A percentile compares a stretch with the other conserved stretches of the same genome.
These are phyloP conservation scores for Amyloporia xantha DNA, from an alignment of 768 basidiomycete genomes.

Conservation along the genomic window DNA sequence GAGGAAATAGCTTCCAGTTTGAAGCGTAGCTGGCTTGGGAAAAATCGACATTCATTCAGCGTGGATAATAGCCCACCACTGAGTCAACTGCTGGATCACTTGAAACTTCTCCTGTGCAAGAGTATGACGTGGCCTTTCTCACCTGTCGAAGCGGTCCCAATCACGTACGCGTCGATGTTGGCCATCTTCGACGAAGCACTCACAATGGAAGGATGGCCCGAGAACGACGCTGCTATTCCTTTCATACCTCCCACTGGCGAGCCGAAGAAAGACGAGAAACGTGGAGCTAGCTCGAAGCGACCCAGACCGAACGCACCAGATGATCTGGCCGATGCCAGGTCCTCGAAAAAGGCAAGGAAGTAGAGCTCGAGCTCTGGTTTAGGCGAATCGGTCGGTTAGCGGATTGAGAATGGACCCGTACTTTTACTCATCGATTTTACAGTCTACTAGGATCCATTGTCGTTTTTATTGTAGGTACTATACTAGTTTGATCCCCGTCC, in stretches of 20 bases:
- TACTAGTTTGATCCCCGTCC: not conserved
- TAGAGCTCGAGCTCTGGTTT: not conserved
- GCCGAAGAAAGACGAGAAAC: not conserved
- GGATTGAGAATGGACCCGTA: not conserved
- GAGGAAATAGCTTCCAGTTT: not conserved
- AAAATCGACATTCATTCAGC: not conserved
- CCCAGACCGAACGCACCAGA: not conserved
- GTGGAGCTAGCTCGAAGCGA: slow-evolving; percentile 3
- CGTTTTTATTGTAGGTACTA: not conserved
- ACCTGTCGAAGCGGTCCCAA: not conserved
- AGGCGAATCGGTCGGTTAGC: not conserved
- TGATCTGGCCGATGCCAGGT: not conserved
- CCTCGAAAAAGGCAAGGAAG: not conserved
- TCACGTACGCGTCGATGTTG: slow-evolving; percentile 4
- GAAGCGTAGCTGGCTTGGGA: not conserved
- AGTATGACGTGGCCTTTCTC: not conserved
- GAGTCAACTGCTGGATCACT: not conserved
- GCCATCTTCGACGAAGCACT: slow-evolving; percentile 4
- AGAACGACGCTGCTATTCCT: slow-evolving; percentile 2
- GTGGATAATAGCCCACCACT: not conserved
- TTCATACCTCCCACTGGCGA: not conserved
- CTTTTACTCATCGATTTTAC: not conserved
- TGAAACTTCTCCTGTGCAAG: not conserved
- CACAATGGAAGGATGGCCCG: slow-evolving; percentile 4
- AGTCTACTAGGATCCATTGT: not conserved